A percentile compares a stretch with the other conserved stretches of the same genome.
These are phyloP conservation scores for Candida xiaguanensis DNA, from an alignment of 805 yeast genomes.

Conservation along the genomic window DNA sequence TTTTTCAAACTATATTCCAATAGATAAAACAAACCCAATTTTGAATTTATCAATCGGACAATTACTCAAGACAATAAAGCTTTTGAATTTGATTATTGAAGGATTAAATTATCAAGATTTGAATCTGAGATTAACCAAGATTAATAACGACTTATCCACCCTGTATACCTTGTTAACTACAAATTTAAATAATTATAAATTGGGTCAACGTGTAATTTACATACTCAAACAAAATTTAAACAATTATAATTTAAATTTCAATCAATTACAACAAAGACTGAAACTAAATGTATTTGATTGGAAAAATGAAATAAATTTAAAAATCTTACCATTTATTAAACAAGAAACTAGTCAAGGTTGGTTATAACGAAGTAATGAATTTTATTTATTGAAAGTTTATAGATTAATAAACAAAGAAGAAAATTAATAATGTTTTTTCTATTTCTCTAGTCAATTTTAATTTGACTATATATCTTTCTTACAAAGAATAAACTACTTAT, in stretches of 20 bases:
- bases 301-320: slow-evolving; percentile 17
- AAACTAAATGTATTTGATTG: slow-evolving; percentile 13
- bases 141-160: slow-evolving; percentile 34
- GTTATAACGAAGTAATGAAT: too few species aligned
- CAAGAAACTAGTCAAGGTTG: slow-evolving; percentile 33
- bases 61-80: slow-evolving; percentile 30
- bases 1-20: slow-evolving; percentile 23
- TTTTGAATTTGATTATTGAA: slow-evolving; percentile 34
- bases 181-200: slow-evolving; percentile 18
- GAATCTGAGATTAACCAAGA: slow-evolving; percentile 26
- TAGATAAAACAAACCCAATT: slow-evolving; percentile 13
- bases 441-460: slow-evolving; percentile 64
- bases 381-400: too few species aligned
- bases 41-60: slow-evolving; percentile 33
- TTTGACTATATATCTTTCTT: slow-evolving; percentile 73
- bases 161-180: slow-evolving; percentile 29
- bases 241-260: slow-evolving; percentile 25
- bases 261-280: slow-evolving; percentile 2
- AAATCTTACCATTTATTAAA: slow-evolving; percentile 24
- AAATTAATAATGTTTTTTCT: too few species aligned
- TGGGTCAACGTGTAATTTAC: slow-evolving; percentile 22
- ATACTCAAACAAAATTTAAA: slow-evolving; percentile 23
- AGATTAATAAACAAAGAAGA: too few species aligned
- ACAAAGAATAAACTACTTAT: slow-evolving; percentile 69
- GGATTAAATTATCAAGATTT: slow-evolving; percentile 21